Percentiles rank a stretch among this genome's conserved stretches.
These are phyloP conservation scores for Gardenia jasminoides DNA, from an alignment of 257 asterid genomes.

Conservation along the genomic window DNA sequence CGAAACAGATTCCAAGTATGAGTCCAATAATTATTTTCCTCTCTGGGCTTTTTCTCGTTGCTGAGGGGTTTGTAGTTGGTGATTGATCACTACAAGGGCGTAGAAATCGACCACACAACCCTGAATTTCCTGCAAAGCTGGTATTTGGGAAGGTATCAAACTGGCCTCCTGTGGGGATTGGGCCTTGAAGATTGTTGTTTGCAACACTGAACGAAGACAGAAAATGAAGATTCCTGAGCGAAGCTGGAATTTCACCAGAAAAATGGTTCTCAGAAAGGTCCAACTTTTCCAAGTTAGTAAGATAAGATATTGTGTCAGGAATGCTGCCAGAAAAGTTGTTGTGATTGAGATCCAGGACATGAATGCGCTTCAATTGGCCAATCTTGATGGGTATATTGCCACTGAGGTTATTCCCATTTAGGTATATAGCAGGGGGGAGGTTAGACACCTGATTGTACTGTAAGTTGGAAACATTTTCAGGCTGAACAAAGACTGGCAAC, in stretches of 20 bases:
- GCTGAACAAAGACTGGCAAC: slow-evolving; percentile 87
- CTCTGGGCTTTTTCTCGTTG: slow-evolving; percentile 38
- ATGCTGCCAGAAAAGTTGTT: slow-evolving; percentile 71
- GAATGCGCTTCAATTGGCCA: slow-evolving; percentile 69
- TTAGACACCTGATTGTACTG: slow-evolving; percentile 78
- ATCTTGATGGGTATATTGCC: slow-evolving; percentile 72
- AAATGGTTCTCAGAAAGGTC: slow-evolving; percentile 74
- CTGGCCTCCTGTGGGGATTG: slow-evolving; percentile 85
- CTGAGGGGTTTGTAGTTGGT: slow-evolving; percentile 22
- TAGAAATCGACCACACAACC: slow-evolving; percentile 66
- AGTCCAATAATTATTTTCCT: slow-evolving; percentile 66
- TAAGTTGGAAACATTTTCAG: slow-evolving; percentile 71
- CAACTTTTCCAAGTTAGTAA: slow-evolving; percentile 74
- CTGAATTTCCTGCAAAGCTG: slow-evolving; percentile 73
- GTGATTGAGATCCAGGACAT: slow-evolving; percentile 63
- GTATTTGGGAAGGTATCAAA: slow-evolving; percentile 72
- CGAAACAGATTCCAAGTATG: slow-evolving; percentile 62
- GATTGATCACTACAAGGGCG: slow-evolving; percentile 41
- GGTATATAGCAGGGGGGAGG: slow-evolving; percentile 83
- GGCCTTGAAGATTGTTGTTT: slow-evolving; percentile 72
- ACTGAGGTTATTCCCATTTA: slow-evolving; percentile 48
- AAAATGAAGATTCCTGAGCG: slow-evolving; percentile 72
- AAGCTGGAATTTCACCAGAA: slow-evolving; percentile 75
- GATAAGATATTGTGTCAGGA: slow-evolving; percentile 70
- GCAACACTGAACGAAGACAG: slow-evolving; percentile 87